Evolutionary conservation across 2,329 filamentous ascomycete species (phyloP), one percentile per base, ranked within the genome.

Genomic region (Nothomitra cinnamomea): DNA sequence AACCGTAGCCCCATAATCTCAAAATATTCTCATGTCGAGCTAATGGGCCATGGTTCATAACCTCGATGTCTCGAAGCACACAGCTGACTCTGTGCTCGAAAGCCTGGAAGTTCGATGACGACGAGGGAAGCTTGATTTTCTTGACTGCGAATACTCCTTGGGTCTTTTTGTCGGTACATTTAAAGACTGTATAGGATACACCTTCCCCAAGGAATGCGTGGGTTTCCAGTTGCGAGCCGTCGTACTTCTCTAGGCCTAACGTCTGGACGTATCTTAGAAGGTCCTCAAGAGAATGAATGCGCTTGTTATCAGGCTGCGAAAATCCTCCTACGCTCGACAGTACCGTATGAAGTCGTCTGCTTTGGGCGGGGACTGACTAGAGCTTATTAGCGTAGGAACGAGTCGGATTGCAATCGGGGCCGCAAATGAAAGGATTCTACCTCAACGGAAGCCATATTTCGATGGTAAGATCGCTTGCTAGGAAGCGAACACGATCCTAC

Each of bases 1-100:
- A 58, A 21, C 57, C 55, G 35, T 58, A 57, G 19, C 57, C 57
- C 17, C 52, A 41, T 1, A 58, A 25, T 8, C 42, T 54, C 24
- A 58, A 22, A 28, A 58, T 56, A n/a, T 57, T 54, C 10, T 36
- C 3, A 28, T 28, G 47, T 2, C 36, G 21, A 2, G 55, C 13
- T 32, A 48, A 43, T 8, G 50, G 25, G 49, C 24, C 50, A 57
- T 58, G 51, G 48, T 43, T 40, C 2, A 50, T 35, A 10, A 57
- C 54, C 48, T 57, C 55, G 28, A 58, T 28, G 41, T 58, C 56
- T 19, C 49, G 35, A 38, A 58, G 25, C 3, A 57, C 53, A 24
- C 51, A 55, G 6, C n/a, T 53, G 13, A 58, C 21, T 19, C 54
- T 55, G 2, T 48, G 19, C 28, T 54, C n/a, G 42, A 57, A 55